phyloP scores from a whole-genome alignment of 2,329 filamentous ascomycete species.

The Cladophialophora carrionii region DNA sequence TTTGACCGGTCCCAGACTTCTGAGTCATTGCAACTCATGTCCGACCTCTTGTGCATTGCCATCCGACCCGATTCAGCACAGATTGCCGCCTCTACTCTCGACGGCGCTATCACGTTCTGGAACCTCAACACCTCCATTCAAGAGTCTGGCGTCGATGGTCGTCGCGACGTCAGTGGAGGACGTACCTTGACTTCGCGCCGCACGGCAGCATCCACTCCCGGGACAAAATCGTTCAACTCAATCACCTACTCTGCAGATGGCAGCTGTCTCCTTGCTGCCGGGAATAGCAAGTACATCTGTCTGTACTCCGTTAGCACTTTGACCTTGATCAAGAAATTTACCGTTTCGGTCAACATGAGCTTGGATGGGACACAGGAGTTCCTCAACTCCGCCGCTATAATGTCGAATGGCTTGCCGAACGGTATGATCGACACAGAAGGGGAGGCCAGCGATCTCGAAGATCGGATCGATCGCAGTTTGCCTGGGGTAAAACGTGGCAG shows the following conservation, averaged over 20 bases:
- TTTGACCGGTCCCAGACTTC: conserved; percentile 93
- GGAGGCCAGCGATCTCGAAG: conserved; percentile 85
- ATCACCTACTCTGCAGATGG: conserved; percentile 93
- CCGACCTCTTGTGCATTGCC: conserved; percentile 84
- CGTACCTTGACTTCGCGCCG: conserved; percentile 84
- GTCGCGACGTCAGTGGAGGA: conserved; percentile 89
- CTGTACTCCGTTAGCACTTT: conserved; percentile 93
- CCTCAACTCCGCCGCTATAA: conserved; percentile 87
- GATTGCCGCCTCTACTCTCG: conserved; percentile 86
- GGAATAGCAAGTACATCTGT: conserved; percentile 98
- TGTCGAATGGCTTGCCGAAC: conserved; percentile 76
- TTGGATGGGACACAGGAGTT: conserved; percentile 96
- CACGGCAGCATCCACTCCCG: conserved; percentile 86
- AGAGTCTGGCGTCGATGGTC: conserved; percentile 81
- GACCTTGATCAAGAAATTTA: conserved; percentile 90
- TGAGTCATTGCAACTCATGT: conserved; percentile 87
- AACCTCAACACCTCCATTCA: conserved; percentile 85
- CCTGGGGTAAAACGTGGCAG: conserved; percentile 83
- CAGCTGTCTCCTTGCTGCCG: conserved; percentile 83
- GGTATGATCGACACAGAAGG: conserved; percentile 86
- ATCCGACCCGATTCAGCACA: conserved; percentile 90
- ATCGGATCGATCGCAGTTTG: conserved; percentile 75
- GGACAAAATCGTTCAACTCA: conserved; percentile 86
- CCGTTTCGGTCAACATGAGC: conserved; percentile 93
- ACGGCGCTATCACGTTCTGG: conserved; percentile 96